These are phyloP conservation scores for Stygiomarasmius scandens DNA, from an alignment of 1,284 basidiomycete genomes.

Conservation along the genomic window DNA sequence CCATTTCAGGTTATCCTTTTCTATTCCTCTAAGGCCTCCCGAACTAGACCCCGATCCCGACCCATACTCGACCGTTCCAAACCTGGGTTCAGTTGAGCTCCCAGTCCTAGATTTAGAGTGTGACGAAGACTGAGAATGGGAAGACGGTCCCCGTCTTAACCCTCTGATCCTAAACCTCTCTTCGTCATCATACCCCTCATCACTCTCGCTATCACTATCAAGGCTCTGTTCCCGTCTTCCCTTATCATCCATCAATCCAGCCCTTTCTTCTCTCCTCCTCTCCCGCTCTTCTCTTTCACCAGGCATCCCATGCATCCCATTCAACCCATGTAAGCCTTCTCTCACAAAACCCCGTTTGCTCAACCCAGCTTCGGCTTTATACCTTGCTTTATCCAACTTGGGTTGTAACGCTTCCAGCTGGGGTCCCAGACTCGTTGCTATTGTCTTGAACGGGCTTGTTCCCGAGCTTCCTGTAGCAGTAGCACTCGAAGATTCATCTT, in stretches of 20 bases:
- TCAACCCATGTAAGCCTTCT: constrained; percentile 9
- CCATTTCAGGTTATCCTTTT: constrained; percentile 62
- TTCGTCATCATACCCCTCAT: constrained; percentile 23
- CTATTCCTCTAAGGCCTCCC: constrained; percentile 20
- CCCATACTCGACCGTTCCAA: neutral
- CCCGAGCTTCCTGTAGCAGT: too few species aligned
- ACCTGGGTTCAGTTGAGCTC: constrained; percentile 3
- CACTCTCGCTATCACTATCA: constrained; percentile 15
- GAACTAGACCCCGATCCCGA: constrained; percentile 12
- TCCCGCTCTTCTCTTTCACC: constrained; percentile 29
- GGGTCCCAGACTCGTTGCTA: constrained; percentile 43
- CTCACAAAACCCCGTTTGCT: constrained; percentile 59
- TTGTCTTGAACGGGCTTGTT: constrained; percentile 48
- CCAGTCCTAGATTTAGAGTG: neutral
- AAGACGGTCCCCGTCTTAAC: neutral
- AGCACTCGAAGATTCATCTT: neutral
- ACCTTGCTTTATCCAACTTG: constrained; percentile 57
- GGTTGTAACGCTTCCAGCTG: constrained; percentile 47
- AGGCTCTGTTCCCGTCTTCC: constrained; percentile 5
- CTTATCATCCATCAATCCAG: constrained; percentile 22
- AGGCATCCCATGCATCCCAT: constrained; percentile 21
- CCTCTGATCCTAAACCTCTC: constrained; percentile 9
- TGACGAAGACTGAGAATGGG: neutral
- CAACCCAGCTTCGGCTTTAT: constrained; percentile 71
- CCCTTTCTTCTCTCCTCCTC: constrained; percentile 26